phyloP scores from a whole-genome alignment of 768 basidiomycete species.

The Leucocoprinus leucothites region DNA sequence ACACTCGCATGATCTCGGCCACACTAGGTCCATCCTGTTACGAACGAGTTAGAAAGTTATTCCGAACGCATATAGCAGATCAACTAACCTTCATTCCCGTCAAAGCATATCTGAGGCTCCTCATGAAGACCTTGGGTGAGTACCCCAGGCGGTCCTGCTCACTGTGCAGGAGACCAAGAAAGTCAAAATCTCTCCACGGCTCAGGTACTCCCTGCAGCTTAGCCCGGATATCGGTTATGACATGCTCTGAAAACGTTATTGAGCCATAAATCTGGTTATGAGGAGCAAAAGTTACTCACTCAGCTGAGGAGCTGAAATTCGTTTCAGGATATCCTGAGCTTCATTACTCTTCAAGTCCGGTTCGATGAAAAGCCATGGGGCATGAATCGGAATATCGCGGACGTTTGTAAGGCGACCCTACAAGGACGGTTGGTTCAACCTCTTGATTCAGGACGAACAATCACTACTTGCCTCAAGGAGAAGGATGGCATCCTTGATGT shows the following conservation, averaged over 20 bases:
- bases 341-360: slow-evolving; percentile 57
- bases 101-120: slow-evolving; percentile 69
- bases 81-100: slow-evolving; percentile 77
- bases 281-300: background rate
- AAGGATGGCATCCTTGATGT: slow-evolving; percentile 62
- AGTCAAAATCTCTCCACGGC: slow-evolving; percentile 26
- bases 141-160: slow-evolving; percentile 37
- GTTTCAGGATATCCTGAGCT: slow-evolving; percentile 49
- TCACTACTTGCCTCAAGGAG: slow-evolving; percentile 48
- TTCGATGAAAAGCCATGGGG: slow-evolving; percentile 76
- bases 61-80: background rate
- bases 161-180: slow-evolving; percentile 35
- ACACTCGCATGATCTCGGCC: slow-evolving; percentile 38
- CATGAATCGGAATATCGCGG: slow-evolving; percentile 63
- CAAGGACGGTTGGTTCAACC: background rate
- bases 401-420: slow-evolving; percentile 72
- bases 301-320: background rate
- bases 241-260: slow-evolving; percentile 22
- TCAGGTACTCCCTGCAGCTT: slow-evolving; percentile 29
- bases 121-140: slow-evolving; percentile 60
- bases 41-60: background rate
- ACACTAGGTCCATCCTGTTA: slow-evolving; percentile 47
- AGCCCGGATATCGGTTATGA: slow-evolving; percentile 27
- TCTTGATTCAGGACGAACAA: background rate
- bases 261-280: background rate